Evolutionary conservation across 2,329 filamentous ascomycete species (phyloP).

Genomic region (Stagonosporopsis vannaccii): DNA sequence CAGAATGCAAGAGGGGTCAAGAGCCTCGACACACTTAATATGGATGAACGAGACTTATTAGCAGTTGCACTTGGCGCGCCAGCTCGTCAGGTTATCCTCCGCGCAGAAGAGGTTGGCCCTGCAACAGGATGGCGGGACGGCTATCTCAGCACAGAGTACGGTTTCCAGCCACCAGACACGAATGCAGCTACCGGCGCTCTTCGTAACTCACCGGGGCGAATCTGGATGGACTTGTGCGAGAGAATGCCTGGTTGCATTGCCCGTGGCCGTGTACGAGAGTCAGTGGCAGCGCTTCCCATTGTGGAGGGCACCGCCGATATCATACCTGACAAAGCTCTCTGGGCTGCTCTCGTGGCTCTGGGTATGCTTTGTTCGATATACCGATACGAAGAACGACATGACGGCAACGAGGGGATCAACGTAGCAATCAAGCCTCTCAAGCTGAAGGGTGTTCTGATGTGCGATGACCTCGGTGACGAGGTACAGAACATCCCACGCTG

Average conservation of each 20-base stretch:
- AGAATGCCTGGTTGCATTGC: conserved; percentile 62
- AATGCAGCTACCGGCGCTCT: conserved; percentile 58
- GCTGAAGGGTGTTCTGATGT: conserved; percentile 55
- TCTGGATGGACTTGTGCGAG: conserved; percentile 64
- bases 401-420: conserved; percentile 60
- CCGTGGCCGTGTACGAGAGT: conserved; percentile 60
- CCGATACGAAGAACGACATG: conserved; percentile 61
- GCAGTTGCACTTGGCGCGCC: conserved; percentile 63
- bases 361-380: conserved; percentile 65
- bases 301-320: conserved; percentile 59
- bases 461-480: conserved; percentile 61
- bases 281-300: conserved; percentile 58
- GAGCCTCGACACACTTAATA: conserved; percentile 59
- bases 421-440: conserved; percentile 44
- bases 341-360: conserved; percentile 61
- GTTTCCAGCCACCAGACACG: conserved; percentile 61
- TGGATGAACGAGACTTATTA: conserved; percentile 58
- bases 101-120: conserved; percentile 62
- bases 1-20: conserved; percentile 47
- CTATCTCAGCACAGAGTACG: conserved; percentile 60
- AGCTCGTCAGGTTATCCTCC: conserved; percentile 61
- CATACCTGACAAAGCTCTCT: conserved; percentile 61
- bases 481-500: conserved; percentile 58
- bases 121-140: conserved; percentile 62
- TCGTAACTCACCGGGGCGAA: conserved; percentile 58